Conservation (phyloP, 169 alveolate species). For the Plasmodium gonderi region DNA sequence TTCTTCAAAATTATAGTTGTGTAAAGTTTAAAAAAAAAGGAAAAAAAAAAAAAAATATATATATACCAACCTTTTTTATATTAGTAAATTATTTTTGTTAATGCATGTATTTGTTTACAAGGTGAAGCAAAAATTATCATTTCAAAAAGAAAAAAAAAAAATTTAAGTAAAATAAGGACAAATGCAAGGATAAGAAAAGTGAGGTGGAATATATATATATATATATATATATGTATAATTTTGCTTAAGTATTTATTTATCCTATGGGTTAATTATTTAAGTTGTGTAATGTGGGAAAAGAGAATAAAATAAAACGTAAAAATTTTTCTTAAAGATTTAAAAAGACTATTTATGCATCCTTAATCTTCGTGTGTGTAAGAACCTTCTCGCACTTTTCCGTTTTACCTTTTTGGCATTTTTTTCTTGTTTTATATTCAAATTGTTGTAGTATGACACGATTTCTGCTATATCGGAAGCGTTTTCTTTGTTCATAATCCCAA, state of each 20-base stretch:
- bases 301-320: not conserved
- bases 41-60: not conserved
- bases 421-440: constrained; percentile 10
- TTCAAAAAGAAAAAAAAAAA: not conserved
- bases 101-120: not conserved
- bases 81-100: not conserved
- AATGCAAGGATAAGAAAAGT: not conserved
- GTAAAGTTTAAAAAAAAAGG: not conserved
- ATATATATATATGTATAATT: not conserved
- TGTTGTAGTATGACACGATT: constrained; percentile 42
- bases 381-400: constrained; percentile 21
- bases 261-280: constrained; percentile 4
- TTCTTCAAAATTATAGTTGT: not conserved
- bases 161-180: not conserved
- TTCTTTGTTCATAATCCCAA: constrained; percentile 49
- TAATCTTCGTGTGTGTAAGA: constrained; percentile 13
- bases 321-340: constrained; percentile 12
- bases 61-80: too few species aligned
- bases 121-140: not conserved
- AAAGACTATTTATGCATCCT: constrained; percentile 1
- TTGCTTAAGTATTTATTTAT: not conserved
- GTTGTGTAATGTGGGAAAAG: not conserved
- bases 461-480: constrained; percentile 24
- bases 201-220: not conserved
- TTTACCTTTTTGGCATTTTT: constrained; percentile 33